Base-by-base conservation (phyloP, 179 eudicot species). In the Carnegiea gigantea region DNA sequence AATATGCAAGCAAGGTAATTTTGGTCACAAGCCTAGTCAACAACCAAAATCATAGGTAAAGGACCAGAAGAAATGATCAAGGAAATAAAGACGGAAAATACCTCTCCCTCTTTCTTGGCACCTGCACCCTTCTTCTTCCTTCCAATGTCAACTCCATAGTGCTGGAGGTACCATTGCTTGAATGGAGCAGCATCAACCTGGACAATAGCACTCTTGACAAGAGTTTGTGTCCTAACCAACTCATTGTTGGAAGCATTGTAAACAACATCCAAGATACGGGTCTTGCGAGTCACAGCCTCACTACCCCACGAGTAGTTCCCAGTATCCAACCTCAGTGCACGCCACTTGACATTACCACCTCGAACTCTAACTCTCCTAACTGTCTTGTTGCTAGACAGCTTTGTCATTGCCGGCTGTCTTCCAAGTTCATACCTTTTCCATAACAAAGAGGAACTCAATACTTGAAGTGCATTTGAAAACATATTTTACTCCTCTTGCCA, bases 121-220 rank as follows among this genome's bases (percentile, higher is more conserved):
- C 84, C 80, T 1, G 86, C 78, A 73, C 83, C 59, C 84, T 89
- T 89, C 89, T 89, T 89, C 86, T 89, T 89, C 78, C 90, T 83
- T 13, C 90, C 91, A 76, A 87, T 81, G 18, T 89, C 91, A 70
- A 89, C 83, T 13, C 89, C 90, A 65, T 88, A 88, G 81, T 88
- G 90, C 80, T 84, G 89, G 51, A 86, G 82, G 68, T 89, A 89
- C 91, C 91, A 89, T 51, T 89, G 90, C 83, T 86, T 89, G 44
- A 89, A 89, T 9, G 91, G 90, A 23, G 91, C 87, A 86, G 90
- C 91, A 89, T 89, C 91, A 84, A 89, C 91, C 84, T 89, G 90
- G 17, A 89, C 91, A 82, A 89, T 89, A 51, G 90, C 91, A 79
- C 90, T 87, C 85, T 89, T 89, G 73, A 89, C 91, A 80, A 89